Percentiles rank a stretch among this genome's conserved stretches.
phyloP scores from a whole-genome alignment of 306 rosid genomes.

The Mimosa bimucronata region DNA sequence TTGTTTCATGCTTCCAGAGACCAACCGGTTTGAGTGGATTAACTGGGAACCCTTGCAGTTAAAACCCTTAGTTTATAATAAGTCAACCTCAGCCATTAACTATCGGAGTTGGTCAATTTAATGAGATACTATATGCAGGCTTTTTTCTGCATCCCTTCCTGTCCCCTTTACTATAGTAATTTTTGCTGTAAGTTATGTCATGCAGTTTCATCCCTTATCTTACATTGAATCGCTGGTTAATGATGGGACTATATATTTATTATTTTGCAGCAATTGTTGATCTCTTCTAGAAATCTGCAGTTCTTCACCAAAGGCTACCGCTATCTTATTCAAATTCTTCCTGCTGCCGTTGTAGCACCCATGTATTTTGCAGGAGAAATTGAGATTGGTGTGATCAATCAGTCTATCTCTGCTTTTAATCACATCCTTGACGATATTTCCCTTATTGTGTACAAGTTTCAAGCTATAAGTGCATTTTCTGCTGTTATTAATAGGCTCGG shows the following conservation, averaged over 20 bases:
- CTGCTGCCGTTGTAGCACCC: slow-evolving; percentile 97
- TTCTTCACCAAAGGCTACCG: slow-evolving; percentile 95
- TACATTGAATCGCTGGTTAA: slow-evolving; percentile 11
- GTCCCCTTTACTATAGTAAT: neutral
- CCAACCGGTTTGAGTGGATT: slow-evolving; percentile 4
- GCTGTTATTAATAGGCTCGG: slow-evolving; percentile 96
- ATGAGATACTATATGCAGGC: slow-evolving; percentile 8
- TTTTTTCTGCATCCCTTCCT: neutral
- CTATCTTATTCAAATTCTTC: slow-evolving; percentile 89
- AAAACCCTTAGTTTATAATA: neutral
- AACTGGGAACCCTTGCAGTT: neutral
- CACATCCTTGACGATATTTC: slow-evolving; percentile 93
- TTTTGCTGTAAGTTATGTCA: neutral
- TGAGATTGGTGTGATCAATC: slow-evolving; percentile 96
- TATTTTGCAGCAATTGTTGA: slow-evolving; percentile 69
- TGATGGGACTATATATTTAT: slow-evolving; percentile 17
- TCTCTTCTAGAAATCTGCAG: slow-evolving; percentile 91
- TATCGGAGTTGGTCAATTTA: slow-evolving; percentile 4
- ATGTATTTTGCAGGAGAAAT: slow-evolving; percentile 93
- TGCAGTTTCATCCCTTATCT: slow-evolving; percentile 26
- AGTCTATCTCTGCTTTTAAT: slow-evolving; percentile 93
- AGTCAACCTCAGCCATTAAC: neutral
- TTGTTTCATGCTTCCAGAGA: neutral
- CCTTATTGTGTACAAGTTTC: slow-evolving; percentile 88
- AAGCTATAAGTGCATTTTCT: slow-evolving; percentile 93